Conservation (phyloP, 1,284 basidiomycete species). For the Vanrija sp. region DNA sequence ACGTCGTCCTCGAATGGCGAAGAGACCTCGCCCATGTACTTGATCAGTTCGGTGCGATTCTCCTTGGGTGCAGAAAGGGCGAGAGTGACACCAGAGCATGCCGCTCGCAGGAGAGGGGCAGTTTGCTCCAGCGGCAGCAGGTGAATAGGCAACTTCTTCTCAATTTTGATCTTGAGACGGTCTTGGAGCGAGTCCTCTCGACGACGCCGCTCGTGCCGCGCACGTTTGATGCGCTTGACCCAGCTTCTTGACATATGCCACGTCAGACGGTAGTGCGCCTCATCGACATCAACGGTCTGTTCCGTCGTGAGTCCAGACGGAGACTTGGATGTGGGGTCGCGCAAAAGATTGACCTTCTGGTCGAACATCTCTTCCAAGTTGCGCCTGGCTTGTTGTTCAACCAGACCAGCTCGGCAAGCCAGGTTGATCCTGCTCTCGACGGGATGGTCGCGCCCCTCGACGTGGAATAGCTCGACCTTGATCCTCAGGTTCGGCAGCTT, state of each 20-base stretch:
- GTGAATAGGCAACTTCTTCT: slow-evolving; percentile 50
- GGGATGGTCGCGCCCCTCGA: slow-evolving; percentile 85
- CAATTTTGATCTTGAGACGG: slow-evolving; percentile 30
- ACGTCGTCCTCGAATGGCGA: slow-evolving; percentile 63
- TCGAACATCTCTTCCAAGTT: slow-evolving; percentile 77
- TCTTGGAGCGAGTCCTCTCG: slow-evolving; percentile 46
- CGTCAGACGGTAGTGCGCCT: slow-evolving; percentile 70
- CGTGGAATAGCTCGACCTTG: slow-evolving; percentile 58
- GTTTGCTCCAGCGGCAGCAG: slow-evolving; percentile 51
- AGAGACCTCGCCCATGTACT: slow-evolving; percentile 52
- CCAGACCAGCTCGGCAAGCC: slow-evolving; percentile 71
- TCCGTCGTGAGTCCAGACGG: slow-evolving; percentile 22
- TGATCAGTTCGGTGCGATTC: slow-evolving; percentile 52
- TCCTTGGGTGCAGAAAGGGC: slow-evolving; percentile 57
- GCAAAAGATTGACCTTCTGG: slow-evolving; percentile 64
- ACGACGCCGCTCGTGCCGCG: slow-evolving; percentile 49
- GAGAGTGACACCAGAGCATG: slow-evolving; percentile 61
- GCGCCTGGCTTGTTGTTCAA: slow-evolving; percentile 69
- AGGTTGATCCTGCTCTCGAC: slow-evolving; percentile 77
- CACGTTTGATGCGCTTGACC: slow-evolving; percentile 57
- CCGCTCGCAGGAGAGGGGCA: slow-evolving; percentile 72
- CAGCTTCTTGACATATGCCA: slow-evolving; percentile 76
- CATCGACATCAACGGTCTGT: slow-evolving; percentile 60
- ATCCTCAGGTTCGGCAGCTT: slow-evolving; percentile 64
- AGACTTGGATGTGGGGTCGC: slow-evolving; percentile 6